Evolutionary conservation across 345 rosid species (phyloP), one percentile per base, ranked within the genome.

Genomic region (Crucihimalaya himalaica): DNA sequence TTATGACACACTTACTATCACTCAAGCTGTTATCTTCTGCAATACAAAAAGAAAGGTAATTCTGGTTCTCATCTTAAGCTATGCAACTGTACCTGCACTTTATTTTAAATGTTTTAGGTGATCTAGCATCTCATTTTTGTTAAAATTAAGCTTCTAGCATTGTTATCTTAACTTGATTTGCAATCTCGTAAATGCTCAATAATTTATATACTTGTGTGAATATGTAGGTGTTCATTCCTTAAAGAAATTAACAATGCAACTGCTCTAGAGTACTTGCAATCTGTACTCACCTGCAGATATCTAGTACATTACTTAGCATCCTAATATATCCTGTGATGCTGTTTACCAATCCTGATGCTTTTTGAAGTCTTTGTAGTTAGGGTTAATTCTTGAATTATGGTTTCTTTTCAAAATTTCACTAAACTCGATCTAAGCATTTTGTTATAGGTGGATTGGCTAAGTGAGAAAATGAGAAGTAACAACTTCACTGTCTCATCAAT

Each of bases 21-120:
- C 97, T 13, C 97, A 88, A 80, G 97, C 99, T 72, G 97, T 95
- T 82, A 92, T 95, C 59, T 95, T 95, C 84, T 95, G 97, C 91
- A 95, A 92, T 82, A 95, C 97, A 6, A 95, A 92, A 81, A 77
- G 93, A 72, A 95, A 95, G 97, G 97, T 95, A 82, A 67, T 19
- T 42, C 56, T 42, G 57, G 48, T 27, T 25, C 56, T 71, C 52
- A 37, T 48, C 28, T 32, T 50, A 14, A 27, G 15, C 43, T 46
- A 9, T 19, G 35, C 8, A 53, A 29, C 34, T 37, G n/a, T 56
- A 13, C 31, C 6, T 64, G 18, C 2, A 16, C 5, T 19, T 21
- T 53, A 20, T 56, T 56, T 65, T 46, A 54, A 31, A 13, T 25
- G 25, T 9, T 35, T 37, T 65, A 85, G 89, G 84, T 88, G 75